Evolutionary conservation across 129 eudicot genomes (phyloP).

Genomic region (Tanacetum coccineum): DNA sequence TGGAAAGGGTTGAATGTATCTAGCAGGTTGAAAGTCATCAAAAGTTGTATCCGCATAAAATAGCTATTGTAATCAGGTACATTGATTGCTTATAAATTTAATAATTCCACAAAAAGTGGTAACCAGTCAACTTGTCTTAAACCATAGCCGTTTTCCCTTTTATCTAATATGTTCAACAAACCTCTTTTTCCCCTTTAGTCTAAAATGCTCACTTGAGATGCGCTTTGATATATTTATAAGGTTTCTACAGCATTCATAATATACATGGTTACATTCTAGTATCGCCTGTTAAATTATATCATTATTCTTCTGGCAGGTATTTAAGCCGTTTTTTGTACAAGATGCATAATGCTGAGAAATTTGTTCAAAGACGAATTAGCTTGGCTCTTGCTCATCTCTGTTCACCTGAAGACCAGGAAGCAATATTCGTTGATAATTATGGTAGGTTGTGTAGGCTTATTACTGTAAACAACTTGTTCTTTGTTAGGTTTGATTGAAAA

Average conservation of each 20-base stretch:
- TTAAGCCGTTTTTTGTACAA: constrained; percentile 64
- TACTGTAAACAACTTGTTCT: not conserved
- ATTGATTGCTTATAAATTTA: too few species aligned
- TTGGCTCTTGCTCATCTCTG: constrained; percentile 93
- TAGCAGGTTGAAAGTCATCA: too few species aligned
- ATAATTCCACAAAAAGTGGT: too few species aligned
- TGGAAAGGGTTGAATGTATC: too few species aligned
- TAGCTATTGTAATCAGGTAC: too few species aligned
- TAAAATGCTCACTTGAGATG: not conserved
- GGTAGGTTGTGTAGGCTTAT: too few species aligned
- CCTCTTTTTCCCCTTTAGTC: too few species aligned
- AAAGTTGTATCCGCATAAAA: too few species aligned
- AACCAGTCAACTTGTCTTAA: too few species aligned
- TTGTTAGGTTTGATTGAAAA: not conserved
- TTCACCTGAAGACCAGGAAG: constrained; percentile 63
- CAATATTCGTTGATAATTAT: constrained; percentile 55
- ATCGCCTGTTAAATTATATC: not conserved
- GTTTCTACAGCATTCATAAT: not conserved
- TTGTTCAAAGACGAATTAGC: constrained; percentile 56
- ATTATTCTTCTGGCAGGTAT: constrained; percentile 41
- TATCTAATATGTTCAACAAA: too few species aligned
- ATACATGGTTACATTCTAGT: not conserved
- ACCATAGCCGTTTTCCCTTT: too few species aligned
- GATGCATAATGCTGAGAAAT: constrained; percentile 59
- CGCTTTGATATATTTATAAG: not conserved